A percentile compares a stretch with the other conserved stretches of the same genome.
Conservation (phyloP, 441 rosid species). For the Adansonia grandidieri region DNA sequence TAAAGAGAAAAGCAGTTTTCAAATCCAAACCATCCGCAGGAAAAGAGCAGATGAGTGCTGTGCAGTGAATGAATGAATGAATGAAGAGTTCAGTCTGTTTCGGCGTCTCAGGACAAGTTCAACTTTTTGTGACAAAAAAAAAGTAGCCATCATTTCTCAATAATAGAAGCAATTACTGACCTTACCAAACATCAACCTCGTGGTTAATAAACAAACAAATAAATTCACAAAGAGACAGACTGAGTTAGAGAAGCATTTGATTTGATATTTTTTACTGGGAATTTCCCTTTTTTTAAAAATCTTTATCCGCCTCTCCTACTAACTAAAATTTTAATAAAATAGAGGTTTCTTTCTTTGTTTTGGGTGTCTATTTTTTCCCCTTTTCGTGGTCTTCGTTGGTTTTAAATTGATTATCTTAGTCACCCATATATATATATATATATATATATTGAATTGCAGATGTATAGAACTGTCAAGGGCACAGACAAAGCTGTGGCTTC, state of each 20-base stretch:
- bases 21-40: slow-evolving; percentile 11
- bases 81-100: slow-evolving; percentile 31
- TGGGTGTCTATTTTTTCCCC: not conserved
- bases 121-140: slow-evolving; percentile 28
- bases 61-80: not conserved
- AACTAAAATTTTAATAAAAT: not conserved
- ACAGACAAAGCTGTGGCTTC: slow-evolving; percentile 46
- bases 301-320: not conserved
- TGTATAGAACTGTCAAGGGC: slow-evolving; percentile 53
- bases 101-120: slow-evolving; percentile 31
- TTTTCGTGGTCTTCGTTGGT: not conserved
- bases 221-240: slow-evolving; percentile 22
- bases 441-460: slow-evolving; percentile 34
- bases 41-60: slow-evolving; percentile 36
- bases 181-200: slow-evolving; percentile 42
- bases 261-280: slow-evolving; percentile 29
- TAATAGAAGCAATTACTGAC: slow-evolving; percentile 35
- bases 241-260: slow-evolving; percentile 24
- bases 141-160: slow-evolving; percentile 46
- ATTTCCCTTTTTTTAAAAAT: not conserved
- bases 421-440: not conserved
- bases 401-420: slow-evolving; percentile 5
- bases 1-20: not conserved
- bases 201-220: slow-evolving; percentile 36
- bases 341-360: not conserved